phyloP scores from a whole-genome alignment of 305 asterid genomes.

The Rubia tinctorum region DNA sequence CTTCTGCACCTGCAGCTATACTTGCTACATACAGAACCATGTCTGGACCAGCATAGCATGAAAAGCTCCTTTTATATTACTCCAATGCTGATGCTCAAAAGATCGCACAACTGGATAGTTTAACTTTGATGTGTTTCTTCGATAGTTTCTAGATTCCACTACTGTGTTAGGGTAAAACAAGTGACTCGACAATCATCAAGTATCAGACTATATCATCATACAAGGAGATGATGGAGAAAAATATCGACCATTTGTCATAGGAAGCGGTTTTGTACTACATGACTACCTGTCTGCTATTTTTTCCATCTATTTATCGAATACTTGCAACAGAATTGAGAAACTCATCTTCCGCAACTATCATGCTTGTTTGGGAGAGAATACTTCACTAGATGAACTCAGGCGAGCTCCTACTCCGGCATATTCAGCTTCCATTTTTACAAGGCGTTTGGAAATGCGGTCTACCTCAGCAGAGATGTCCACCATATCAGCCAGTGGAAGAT shows the following conservation, averaged over 20 bases:
- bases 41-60: not conserved
- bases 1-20: not conserved
- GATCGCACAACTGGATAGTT: not conserved
- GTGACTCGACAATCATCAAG: not conserved
- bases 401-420: constrained; percentile 79
- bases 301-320: not conserved
- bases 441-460: constrained; percentile 75
- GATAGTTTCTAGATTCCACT: not conserved
- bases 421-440: constrained; percentile 74
- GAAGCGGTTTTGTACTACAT: not conserved
- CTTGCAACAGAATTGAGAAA: not conserved
- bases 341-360: not conserved
- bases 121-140: not conserved
- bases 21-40: not conserved
- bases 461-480: constrained; percentile 91
- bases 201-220: not conserved
- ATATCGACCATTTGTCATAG: not conserved
- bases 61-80: not conserved
- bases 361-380: not conserved
- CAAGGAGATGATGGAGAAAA: not conserved
- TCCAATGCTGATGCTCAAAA: not conserved
- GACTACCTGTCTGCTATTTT: not conserved
- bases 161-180: not conserved
- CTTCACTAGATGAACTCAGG: constrained; percentile 70
- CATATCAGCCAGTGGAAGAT: constrained; percentile 97